phyloP scores from a whole-genome alignment of 345 rosid species.

The Eucalyptus erythrocorys region DNA sequence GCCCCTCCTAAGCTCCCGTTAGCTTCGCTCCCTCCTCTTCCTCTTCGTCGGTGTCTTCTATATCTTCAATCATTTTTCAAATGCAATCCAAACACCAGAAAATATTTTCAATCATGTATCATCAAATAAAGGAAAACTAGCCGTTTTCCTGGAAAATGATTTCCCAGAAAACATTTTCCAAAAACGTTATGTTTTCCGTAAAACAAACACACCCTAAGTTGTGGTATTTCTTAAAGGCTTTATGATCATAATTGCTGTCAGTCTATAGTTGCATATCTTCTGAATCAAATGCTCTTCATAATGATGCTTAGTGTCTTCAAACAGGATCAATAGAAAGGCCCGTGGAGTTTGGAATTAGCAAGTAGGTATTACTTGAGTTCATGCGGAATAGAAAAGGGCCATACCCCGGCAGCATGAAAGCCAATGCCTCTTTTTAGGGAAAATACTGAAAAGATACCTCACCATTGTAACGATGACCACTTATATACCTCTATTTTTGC shows the following conservation, averaged over 20 bases:
- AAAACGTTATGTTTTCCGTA: too few relatives aligned
- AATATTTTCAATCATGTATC: too few relatives aligned
- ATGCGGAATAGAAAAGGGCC: not conserved
- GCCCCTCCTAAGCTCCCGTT: too few relatives aligned
- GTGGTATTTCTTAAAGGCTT: not conserved
- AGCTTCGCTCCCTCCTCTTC: too few relatives aligned
- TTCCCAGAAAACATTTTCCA: too few relatives aligned
- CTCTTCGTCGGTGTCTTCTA: too few relatives aligned
- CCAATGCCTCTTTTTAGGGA: not conserved
- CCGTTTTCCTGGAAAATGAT: too few relatives aligned
- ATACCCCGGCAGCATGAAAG: not conserved
- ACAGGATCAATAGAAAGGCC: not conserved
- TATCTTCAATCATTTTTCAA: too few relatives aligned
- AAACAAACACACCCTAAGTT: too few relatives aligned
- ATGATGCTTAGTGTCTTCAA: not conserved
- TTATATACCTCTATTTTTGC: not conserved
- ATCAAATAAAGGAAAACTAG: too few relatives aligned
- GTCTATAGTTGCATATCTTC: not conserved
- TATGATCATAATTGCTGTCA: not conserved
- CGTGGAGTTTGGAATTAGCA: not conserved
- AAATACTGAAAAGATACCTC: not conserved
- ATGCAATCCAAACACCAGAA: too few relatives aligned
- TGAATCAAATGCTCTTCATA: not conserved
- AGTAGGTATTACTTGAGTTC: not conserved
- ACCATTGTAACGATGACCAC: not conserved